These are phyloP conservation scores for Schizosaccharomyces osmophilus DNA, from an alignment of 805 yeast genomes.

Conservation along the genomic window DNA sequence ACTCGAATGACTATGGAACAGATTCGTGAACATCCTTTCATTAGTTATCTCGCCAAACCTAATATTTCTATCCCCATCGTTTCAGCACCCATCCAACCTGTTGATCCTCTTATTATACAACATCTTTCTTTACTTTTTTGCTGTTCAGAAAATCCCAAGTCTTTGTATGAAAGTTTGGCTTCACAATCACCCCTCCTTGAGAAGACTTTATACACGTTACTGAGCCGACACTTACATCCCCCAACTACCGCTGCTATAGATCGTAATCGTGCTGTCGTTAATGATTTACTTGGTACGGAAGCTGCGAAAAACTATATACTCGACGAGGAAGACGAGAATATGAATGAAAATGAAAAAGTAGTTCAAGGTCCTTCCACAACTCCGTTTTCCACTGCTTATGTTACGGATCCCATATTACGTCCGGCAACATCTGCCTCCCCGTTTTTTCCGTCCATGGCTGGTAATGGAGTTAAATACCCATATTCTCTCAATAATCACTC, in stretches of 20 bases:
- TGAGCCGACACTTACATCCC: not conserved
- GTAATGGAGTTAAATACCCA: not conserved
- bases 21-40: constrained; percentile 57
- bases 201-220: not conserved
- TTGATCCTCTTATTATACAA: not conserved
- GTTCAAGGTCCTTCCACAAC: not conserved
- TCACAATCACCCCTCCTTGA: not conserved
- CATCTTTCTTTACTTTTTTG: not conserved
- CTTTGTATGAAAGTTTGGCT: not conserved
- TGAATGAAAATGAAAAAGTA: not conserved
- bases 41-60: constrained; percentile 44
- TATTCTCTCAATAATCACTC: not conserved
- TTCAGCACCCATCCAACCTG: constrained; percentile 26
- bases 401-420: not conserved
- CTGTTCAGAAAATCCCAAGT: not conserved
- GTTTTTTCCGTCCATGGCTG: not conserved
- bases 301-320: not conserved
- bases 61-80: not conserved
- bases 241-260: not conserved
- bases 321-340: not conserved
- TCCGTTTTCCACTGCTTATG: not conserved
- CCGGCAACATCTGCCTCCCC: not conserved
- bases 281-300: not conserved
- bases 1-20: constrained; percentile 56
- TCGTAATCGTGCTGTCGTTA: not conserved